phyloP scores from a whole-genome alignment of 495 filamentous ascomycete species.

The Symbiotaphrina buchneri region DNA sequence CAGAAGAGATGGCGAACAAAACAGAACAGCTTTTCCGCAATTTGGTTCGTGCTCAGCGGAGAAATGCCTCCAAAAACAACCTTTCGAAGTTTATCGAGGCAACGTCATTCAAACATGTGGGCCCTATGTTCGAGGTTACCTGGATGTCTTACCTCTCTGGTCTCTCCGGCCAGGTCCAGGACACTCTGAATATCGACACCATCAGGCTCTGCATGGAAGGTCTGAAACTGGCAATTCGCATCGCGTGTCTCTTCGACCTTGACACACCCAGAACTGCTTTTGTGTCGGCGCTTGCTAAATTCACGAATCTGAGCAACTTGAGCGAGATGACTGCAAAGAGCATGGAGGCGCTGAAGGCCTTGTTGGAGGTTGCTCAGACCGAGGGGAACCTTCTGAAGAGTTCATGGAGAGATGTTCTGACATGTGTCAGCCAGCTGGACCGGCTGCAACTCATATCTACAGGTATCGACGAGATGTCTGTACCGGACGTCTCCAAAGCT shows the following conservation, averaged over 20 bases:
- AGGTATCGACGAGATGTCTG: conserved; percentile 75
- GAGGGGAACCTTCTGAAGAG: conserved; percentile 75
- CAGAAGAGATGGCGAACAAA: conserved; percentile 81
- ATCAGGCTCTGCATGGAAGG: conserved; percentile 87
- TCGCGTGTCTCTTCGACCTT: conserved; percentile 83
- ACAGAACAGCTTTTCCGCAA: conserved; percentile 81
- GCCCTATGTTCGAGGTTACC: conserved; percentile 95
- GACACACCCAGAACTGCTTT: conserved; percentile 83
- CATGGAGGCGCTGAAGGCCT: conserved; percentile 71
- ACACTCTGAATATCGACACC: conserved; percentile 73
- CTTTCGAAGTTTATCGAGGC: conserved; percentile 70
- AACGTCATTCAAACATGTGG: conserved; percentile 80
- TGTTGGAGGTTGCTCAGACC: conserved; percentile 77
- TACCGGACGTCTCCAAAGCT: conserved; percentile 81
- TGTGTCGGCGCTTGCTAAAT: conserved; percentile 77
- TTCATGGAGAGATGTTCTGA: conserved; percentile 89
- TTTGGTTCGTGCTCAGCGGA: conserved; percentile 65
- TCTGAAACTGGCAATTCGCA: conserved; percentile 75
- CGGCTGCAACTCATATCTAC: conserved; percentile 85
- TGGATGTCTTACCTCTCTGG: conserved; percentile 99
- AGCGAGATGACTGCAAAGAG: conserved; percentile 94
- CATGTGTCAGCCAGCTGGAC: conserved; percentile 91
- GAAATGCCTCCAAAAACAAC: conserved; percentile 42
- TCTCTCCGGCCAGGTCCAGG: conserved; percentile 74
- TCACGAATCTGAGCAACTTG: conserved; percentile 86